A percentile compares a stretch with the other conserved stretches of the same genome.
phyloP scores from a whole-genome alignment of 805 yeast species.

The Candida boidinii region DNA sequence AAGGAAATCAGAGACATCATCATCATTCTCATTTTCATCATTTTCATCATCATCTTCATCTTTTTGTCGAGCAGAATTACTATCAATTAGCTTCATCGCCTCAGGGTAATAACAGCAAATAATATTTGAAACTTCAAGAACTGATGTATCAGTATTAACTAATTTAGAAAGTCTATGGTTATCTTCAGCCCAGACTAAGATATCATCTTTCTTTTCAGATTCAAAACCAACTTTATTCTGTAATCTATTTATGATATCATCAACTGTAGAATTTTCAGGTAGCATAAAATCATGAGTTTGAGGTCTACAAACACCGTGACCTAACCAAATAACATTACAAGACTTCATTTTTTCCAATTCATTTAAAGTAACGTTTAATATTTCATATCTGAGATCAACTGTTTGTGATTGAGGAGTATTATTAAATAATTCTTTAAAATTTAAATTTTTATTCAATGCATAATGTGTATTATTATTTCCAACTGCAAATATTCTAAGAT shows the following conservation, averaged over 20 bases:
- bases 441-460: conserved; percentile 34
- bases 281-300: conserved; percentile 63
- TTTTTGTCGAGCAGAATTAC: conserved; percentile 7
- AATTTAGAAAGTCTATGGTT: conserved; percentile 20
- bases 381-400: conserved; percentile 57
- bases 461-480: conserved; percentile 48
- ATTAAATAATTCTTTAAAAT: conserved; percentile 25
- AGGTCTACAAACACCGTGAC: conserved; percentile 61
- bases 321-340: conserved; percentile 63
- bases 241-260: conserved; percentile 46
- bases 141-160: conserved; percentile 25
- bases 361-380: conserved; percentile 61
- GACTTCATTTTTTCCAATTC: conserved; percentile 73
- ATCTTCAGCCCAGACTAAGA: conserved; percentile 51
- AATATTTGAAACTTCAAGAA: conserved; percentile 32
- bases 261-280: conserved; percentile 51
- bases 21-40: background rate
- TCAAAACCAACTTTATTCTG: conserved; percentile 45
- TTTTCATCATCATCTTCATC: background rate
- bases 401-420: conserved; percentile 37
- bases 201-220: conserved; percentile 33
- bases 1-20: conserved; percentile 19
- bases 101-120: conserved; percentile 41
- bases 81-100: background rate
- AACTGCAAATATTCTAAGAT: conserved; percentile 58